These are phyloP conservation scores for Neospora caninum DNA, from an alignment of 169 alveolate species.

Conservation along the genomic window DNA sequence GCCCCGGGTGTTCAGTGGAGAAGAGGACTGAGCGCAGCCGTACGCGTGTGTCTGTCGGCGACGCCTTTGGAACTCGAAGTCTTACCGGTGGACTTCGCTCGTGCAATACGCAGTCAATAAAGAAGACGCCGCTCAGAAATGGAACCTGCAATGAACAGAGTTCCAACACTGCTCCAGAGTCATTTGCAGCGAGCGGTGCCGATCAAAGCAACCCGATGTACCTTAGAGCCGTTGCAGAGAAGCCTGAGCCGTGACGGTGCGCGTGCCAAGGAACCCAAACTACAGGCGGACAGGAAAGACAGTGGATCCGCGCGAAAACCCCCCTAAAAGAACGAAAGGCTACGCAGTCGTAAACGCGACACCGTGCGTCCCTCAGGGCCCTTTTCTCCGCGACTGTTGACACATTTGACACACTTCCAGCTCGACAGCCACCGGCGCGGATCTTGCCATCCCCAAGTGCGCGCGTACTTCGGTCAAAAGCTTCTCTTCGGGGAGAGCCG, in stretches of 20 bases:
- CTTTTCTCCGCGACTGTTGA: too few species aligned
- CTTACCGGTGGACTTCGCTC: slow-evolving; percentile 14
- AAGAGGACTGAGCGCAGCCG: too few species aligned
- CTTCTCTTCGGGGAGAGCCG: not conserved
- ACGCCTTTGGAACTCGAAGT: not conserved
- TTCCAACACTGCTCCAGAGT: too few species aligned
- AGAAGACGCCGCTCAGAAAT: slow-evolving; percentile 32
- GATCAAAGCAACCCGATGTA: too few species aligned
- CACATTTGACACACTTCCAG: too few species aligned
- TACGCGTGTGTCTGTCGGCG: too few species aligned
- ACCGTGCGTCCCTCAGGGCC: not conserved
- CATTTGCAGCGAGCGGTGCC: too few species aligned
- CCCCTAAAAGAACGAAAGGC: not conserved
- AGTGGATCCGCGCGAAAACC: not conserved
- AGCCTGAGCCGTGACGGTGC: too few species aligned
- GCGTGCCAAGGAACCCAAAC: not conserved
- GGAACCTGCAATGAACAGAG: slow-evolving; percentile 15
- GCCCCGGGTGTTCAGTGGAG: too few species aligned
- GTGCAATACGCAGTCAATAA: slow-evolving; percentile 16
- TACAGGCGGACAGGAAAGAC: not conserved
- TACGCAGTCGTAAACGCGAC: not conserved
- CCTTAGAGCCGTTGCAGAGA: too few species aligned
- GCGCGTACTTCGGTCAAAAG: slow-evolving; percentile 8
- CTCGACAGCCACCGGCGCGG: not conserved
- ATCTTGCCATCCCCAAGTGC: not conserved